Evolutionary conservation across 1,284 basidiomycete genomes (phyloP), one percentile per base, ranked within the genome.

Genomic region (Trichosporon coremiiforme): DNA sequence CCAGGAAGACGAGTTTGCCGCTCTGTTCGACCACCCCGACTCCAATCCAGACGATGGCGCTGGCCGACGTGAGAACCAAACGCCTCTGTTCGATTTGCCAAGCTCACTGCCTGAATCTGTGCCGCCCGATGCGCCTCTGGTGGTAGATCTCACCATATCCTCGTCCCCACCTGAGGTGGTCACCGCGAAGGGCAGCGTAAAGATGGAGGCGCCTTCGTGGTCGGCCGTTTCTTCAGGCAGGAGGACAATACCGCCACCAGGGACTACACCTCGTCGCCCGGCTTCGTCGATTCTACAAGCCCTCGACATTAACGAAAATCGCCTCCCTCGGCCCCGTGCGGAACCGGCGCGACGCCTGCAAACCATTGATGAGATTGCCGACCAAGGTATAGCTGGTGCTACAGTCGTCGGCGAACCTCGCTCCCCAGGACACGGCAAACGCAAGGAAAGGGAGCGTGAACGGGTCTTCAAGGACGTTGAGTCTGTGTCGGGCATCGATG

Each of bases 391-490:
- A 64, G 62, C 70, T 20, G 64, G 73, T 22, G 73, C 67, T 0
- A 62, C 71, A 3, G 60, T 64, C 2, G 17, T 70, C 4, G 70
- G 73, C 0, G 64, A 63, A 1, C 41, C 50, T 7, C 67, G 71
- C 1, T 69, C 66, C 12, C 73, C 73, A 0, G 73, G 68, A 0
- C 68, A 74, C 38, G 69, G 69, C 0, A 69, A 70, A 45, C 66
- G 75, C 45, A 76, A 78, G 53, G 53, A 71, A 65, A 73, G 76
- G 31, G 74, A 73, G 50, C 75, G 78, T 25, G 71, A 76, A 17
- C 68, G 69, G 31, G 68, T 72, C n/a, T 77, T 81, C 71, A 74
- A 73, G 41, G 74, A 71, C 41, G 77, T 81, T 0, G 66, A 66
- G 31, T 76, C 78, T 0, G 72, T 71, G 4, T 73, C 69, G 6